Evolutionary conservation across 148 eudicot species (phyloP).

Genomic region (Fallopia convolvulus): DNA sequence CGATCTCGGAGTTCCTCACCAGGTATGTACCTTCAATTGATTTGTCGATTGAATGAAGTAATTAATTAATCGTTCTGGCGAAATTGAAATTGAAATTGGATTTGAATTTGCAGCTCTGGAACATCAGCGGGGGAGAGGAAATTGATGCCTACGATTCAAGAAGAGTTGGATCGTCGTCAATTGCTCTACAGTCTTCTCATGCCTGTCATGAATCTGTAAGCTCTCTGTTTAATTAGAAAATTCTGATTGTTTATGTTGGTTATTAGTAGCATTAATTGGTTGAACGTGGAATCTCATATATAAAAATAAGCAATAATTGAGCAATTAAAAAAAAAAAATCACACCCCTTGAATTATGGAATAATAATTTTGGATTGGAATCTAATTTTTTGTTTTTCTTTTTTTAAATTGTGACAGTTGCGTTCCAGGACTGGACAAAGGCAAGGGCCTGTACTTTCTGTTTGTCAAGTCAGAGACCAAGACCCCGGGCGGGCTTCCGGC

Average conservation of each 20-base stretch:
- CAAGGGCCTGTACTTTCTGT: constrained; percentile 75
- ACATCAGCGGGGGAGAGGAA: constrained; percentile 93
- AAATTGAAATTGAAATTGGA: neutral
- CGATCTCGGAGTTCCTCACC: constrained; percentile 84
- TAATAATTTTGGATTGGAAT: constrained; percentile 6
- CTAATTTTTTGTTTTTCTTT: constrained; percentile 6
- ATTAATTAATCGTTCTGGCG: neutral
- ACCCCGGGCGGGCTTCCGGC: constrained; percentile 83
- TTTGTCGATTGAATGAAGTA: neutral
- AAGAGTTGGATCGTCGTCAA: constrained; percentile 77
- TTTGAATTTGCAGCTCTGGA: constrained; percentile 48
- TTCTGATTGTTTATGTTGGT: constrained; percentile 14
- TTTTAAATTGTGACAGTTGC: constrained; percentile 38
- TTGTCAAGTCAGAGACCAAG: constrained; percentile 68
- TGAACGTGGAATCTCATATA: constrained; percentile 8
- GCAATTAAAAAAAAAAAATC: neutral
- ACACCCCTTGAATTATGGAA: neutral
- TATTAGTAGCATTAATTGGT: constrained; percentile 8
- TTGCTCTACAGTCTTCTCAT: constrained; percentile 74
- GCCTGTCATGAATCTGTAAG: constrained; percentile 96
- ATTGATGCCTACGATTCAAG: constrained; percentile 77
- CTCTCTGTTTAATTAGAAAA: constrained; percentile 1
- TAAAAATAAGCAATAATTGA: neutral
- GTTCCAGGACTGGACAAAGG: constrained; percentile 81
- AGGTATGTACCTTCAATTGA: constrained; percentile 29